Evolutionary conservation across 352 stramenopile species (phyloP).

Genomic region (Phytopythium cucurbitacearum): DNA sequence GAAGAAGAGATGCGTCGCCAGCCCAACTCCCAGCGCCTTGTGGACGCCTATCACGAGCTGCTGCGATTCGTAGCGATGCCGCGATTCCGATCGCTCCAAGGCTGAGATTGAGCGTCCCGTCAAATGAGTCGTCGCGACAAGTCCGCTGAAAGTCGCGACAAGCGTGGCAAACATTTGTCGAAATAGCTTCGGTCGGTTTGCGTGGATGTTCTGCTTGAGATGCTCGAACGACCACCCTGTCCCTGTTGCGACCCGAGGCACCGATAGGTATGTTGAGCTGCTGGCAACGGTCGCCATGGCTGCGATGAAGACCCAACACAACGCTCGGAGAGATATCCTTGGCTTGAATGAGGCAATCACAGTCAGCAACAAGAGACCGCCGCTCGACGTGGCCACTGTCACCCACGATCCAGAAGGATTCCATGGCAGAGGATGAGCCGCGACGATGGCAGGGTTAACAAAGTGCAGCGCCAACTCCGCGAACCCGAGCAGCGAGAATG

Average conservation of each 20-base stretch:
- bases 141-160: conserved; percentile 39
- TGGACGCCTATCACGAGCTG: conserved; percentile 42
- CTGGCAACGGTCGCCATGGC: conserved; percentile 28
- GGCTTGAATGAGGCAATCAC: conserved; percentile 8
- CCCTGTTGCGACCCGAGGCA: conserved; percentile 16
- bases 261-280: conserved; percentile 29
- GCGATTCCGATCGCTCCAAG: too few species aligned
- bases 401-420: conserved; percentile 27
- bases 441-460: conserved; percentile 3
- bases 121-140: conserved; percentile 30
- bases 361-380: too few species aligned
- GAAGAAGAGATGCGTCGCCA: conserved; percentile 25
- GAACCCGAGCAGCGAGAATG: conserved; percentile 49
- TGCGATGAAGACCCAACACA: conserved; percentile 33
- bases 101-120: conserved; percentile 4
- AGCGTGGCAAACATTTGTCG: conserved; percentile 36
- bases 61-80: conserved; percentile 1
- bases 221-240: conserved; percentile 22
- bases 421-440: conserved; percentile 21
- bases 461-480: conserved; percentile 44
- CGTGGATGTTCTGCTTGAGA: conserved; percentile 23
- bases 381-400: conserved; percentile 23
- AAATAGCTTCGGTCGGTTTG: conserved; percentile 10
- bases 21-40: conserved; percentile 34
- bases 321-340: conserved; percentile 11